Evolutionary conservation across 768 basidiomycete genomes (phyloP), one percentile per base, ranked within the genome.

Genomic region (Boletus speciosus): DNA sequence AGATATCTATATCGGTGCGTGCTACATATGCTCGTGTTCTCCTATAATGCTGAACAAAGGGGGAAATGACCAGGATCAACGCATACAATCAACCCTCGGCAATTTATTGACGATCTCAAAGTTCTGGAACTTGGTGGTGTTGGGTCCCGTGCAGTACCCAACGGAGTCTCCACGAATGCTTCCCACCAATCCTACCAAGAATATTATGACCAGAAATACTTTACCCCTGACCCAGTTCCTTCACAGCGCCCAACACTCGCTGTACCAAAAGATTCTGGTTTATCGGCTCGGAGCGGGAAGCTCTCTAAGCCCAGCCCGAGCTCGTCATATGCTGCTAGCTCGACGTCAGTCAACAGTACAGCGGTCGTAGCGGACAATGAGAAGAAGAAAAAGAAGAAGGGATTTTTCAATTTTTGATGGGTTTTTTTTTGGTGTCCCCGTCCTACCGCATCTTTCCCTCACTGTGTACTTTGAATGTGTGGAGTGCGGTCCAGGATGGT

Each of bases 1-100:
- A 70, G 97, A 99, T 62, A 81, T 98, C 49, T 90, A 85, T 71
- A 90, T 99, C 53, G 97, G 96, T 96, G 61, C 48, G 66, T 54
- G 7, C 9, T 14, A 25, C 37, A 74, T 19, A 34, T 44, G 84
- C 81, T 93, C 21, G 32, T 6, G 15, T n/a, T 39, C 50, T 32
- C 25, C 15, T 34, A 1, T 23, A 4, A 15, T 93, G 58, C 48
- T 56, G n/a, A 59, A 35, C 27, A 34, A 53, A 25, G 16, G 31
- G 15, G 2, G 6, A 36, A 47, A 46, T 34, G 3, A 50, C 19
- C 43, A 96, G 96, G 97, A 27, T 96, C 97, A 5, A 95, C 93
- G 6, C 93, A 98, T 67, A 76, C 85, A 9, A 62, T 86, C 50
- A 93, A 91, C 1, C 95, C 97, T 2, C 83, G 85, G 35, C 75